Evolutionary conservation across 2,329 filamentous ascomycete genomes (phyloP).

Genomic region (Colletotrichum musae): DNA sequence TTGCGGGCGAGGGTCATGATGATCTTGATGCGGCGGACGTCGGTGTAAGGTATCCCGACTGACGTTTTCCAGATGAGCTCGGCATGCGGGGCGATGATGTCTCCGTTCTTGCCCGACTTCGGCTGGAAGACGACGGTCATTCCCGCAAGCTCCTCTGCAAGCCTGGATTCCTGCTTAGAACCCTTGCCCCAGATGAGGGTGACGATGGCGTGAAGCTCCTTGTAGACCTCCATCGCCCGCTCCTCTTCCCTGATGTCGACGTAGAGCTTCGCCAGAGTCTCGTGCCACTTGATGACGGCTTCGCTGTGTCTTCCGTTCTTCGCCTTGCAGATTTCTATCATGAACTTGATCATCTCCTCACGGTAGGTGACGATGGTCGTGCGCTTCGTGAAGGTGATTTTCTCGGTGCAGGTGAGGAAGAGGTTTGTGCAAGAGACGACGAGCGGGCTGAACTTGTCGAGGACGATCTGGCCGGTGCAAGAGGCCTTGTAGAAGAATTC

Average conservation of each 20-base stretch:
- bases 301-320: constrained; percentile 53
- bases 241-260: constrained; percentile 53
- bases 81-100: not conserved
- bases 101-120: constrained; percentile 41
- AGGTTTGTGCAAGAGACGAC: constrained; percentile 53
- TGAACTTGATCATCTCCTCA: constrained; percentile 55
- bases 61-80: constrained; percentile 52
- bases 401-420: constrained; percentile 53
- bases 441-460: constrained; percentile 51
- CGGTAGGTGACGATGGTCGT: constrained; percentile 53
- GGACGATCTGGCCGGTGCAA: constrained; percentile 48
- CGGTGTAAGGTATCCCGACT: constrained; percentile 51
- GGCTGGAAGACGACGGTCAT: constrained; percentile 49
- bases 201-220: constrained; percentile 53
- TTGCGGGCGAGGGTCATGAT: constrained; percentile 52
- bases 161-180: constrained; percentile 47
- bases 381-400: constrained; percentile 51
- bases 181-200: constrained; percentile 50
- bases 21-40: constrained; percentile 51
- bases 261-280: constrained; percentile 55
- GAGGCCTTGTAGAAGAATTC: constrained; percentile 55
- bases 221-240: constrained; percentile 50
- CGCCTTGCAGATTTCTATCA: constrained; percentile 54
- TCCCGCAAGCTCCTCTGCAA: constrained; percentile 51
- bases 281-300: constrained; percentile 53